These are phyloP conservation scores for Serendipita sp. DNA, from an alignment of 1,284 basidiomycete genomes.

Conservation along the genomic window DNA sequence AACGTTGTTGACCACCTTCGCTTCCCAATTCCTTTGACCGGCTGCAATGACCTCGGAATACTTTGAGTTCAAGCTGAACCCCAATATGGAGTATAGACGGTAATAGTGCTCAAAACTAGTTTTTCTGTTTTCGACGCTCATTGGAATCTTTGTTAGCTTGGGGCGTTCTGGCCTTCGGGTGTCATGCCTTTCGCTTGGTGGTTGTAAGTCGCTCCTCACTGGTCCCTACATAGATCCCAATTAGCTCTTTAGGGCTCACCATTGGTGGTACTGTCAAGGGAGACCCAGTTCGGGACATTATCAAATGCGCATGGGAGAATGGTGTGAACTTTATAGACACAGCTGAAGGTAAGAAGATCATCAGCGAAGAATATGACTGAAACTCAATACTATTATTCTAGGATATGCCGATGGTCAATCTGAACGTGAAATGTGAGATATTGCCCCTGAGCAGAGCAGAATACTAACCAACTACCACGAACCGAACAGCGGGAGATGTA, in stretches of 20 bases:
- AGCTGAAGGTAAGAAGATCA: conserved; percentile 14
- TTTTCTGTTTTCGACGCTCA: background rate
- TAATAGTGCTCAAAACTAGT: background rate
- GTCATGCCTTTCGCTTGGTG: conserved; percentile 15
- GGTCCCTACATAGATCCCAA: conserved; percentile 1
- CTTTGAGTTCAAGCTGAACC: background rate
- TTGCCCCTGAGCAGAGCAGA: background rate
- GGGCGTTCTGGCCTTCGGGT: conserved; percentile 14
- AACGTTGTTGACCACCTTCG: no score
- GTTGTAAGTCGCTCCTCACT: conserved; percentile 14
- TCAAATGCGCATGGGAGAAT: conserved; percentile 16
- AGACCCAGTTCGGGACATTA: conserved; percentile 11
- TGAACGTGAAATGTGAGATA: background rate
- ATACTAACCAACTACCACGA: background rate
- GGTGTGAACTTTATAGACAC: conserved; percentile 17
- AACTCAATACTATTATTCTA: background rate
- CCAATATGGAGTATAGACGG: background rate
- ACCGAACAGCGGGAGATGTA: conserved; percentile 49
- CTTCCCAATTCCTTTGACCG: no score
- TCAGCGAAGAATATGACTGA: background rate
- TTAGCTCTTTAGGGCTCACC: background rate
- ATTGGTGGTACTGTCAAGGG: conserved; percentile 11
- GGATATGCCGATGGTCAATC: background rate
- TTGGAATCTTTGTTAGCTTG: background rate
- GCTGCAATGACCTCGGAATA: background rate